phyloP scores from a whole-genome alignment of 2,329 filamentous ascomycete genomes.

The Fusarium transvaalense region DNA sequence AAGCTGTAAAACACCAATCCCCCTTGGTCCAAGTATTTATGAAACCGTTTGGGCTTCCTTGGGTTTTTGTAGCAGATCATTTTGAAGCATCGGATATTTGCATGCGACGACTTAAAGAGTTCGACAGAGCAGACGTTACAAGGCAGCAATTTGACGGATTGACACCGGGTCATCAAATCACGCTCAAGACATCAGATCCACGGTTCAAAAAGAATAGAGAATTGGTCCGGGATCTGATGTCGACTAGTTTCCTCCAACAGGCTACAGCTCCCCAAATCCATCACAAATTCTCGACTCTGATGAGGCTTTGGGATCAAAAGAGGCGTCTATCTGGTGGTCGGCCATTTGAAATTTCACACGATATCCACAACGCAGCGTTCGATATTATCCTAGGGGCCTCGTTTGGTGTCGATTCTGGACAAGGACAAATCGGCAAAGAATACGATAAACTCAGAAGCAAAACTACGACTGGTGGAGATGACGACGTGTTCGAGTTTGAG shows the following conservation, averaged over 20 bases:
- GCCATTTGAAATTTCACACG: constrained; percentile 49
- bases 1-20: constrained; percentile 26
- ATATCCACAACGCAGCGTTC: constrained; percentile 49
- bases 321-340: constrained; percentile 38
- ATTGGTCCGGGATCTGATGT: constrained; percentile 39
- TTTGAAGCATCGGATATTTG: constrained; percentile 35
- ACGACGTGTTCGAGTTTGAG: constrained; percentile 32
- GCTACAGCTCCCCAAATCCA: constrained; percentile 51
- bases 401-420: constrained; percentile 43
- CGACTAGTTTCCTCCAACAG: constrained; percentile 28
- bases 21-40: constrained; percentile 33
- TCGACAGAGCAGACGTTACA: constrained; percentile 20
- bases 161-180: constrained; percentile 18
- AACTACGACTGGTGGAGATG: not conserved
- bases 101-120: constrained; percentile 35
- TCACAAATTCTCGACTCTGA: constrained; percentile 46
- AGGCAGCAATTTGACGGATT: constrained; percentile 10
- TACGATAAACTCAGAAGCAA: constrained; percentile 17
- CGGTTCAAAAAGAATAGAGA: constrained; percentile 42
- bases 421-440: constrained; percentile 12
- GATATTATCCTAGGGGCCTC: constrained; percentile 51
- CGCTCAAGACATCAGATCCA: constrained; percentile 13
- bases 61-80: constrained; percentile 35
- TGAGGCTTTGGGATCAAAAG: constrained; percentile 53
- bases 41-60: constrained; percentile 23